Evolutionary conservation across 768 basidiomycete species (phyloP), one percentile per base, ranked within the genome.

Genomic region (Russula earlei): DNA sequence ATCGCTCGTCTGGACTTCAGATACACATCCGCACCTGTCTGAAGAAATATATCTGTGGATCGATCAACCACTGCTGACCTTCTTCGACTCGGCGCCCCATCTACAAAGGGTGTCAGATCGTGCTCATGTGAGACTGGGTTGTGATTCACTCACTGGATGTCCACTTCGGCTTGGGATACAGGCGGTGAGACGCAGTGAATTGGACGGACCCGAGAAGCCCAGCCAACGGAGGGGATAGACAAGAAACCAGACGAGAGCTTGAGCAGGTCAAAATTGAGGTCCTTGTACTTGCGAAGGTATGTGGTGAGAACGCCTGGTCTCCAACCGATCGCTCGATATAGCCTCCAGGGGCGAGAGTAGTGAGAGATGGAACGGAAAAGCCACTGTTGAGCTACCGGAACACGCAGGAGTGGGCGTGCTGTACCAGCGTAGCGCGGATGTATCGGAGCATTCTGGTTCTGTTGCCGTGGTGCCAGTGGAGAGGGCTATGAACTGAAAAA

Each of bases 81-180:
- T 31, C 68, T 45, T 68, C 64, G 33, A 71, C 53, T 75, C 75
- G 0, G 74, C 75, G 20, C 76, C 75, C 69, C 24, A 38, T 17
- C 36, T 29, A 7, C 17, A 25, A 63, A 66, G 17, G 22, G 44
- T 37, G 27, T 31, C 10, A 38, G 22, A 17, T 5, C 20, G 38
- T 43, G 4, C 29, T n/a, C 20, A 31, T 27, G 20, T n/a, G 7
- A 22, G 34, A 34, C 5, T 5, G 31, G 33, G 15, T 9, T 20
- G 22, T 36, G 34, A 36, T 20, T 11, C 22, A 25, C 40, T 24
- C 19, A 52, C 64, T 74, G 75, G 20, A 76, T 73, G 2, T 74
- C 73, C 15, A 77, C 66, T 59, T 76, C 74, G 0, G 75, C 58
- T 76, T 77, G 8, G 74, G 71, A 52, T 72, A 76, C 55, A 74